Percentiles rank a stretch among this genome's conserved stretches.
Evolutionary conservation across 83 land plant species (phyloP).

Genomic region (Thuja plicata): DNA sequence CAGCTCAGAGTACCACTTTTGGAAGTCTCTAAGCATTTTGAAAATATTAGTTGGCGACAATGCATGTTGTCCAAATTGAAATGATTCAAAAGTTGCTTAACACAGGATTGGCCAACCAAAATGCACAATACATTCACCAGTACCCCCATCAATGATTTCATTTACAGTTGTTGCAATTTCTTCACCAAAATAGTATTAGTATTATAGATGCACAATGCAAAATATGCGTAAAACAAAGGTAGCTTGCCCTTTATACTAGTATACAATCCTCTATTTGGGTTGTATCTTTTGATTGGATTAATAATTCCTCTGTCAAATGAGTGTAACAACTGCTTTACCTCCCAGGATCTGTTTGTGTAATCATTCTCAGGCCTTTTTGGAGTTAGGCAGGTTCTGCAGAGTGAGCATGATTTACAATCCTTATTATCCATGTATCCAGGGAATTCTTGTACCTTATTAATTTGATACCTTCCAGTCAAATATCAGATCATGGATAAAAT

Average conservation of each 20-base stretch:
- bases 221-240: background rate
- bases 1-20: background rate
- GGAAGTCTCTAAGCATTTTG: background rate
- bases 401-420: constrained; percentile 29
- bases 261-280: background rate
- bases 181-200: background rate
- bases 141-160: constrained; percentile 8
- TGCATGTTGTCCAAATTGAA: background rate
- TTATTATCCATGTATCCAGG: constrained; percentile 43
- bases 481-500: too few relatives aligned
- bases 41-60: background rate
- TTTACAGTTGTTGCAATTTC: constrained; percentile 15
- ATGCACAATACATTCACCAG: background rate
- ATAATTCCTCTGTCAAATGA: constrained; percentile 5
- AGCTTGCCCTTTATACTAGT: background rate
- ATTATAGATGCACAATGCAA: background rate
- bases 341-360: constrained; percentile 9
- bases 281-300: constrained; percentile 1
- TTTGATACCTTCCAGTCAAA: too few relatives aligned
- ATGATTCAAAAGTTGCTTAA: background rate
- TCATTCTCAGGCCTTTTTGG: background rate
- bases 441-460: constrained; percentile 1
- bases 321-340: constrained; percentile 13
- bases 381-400: constrained; percentile 32
- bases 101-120: background rate